phyloP scores from a whole-genome alignment of 306 rosid species.

The Prinsepia uniflora region DNA sequence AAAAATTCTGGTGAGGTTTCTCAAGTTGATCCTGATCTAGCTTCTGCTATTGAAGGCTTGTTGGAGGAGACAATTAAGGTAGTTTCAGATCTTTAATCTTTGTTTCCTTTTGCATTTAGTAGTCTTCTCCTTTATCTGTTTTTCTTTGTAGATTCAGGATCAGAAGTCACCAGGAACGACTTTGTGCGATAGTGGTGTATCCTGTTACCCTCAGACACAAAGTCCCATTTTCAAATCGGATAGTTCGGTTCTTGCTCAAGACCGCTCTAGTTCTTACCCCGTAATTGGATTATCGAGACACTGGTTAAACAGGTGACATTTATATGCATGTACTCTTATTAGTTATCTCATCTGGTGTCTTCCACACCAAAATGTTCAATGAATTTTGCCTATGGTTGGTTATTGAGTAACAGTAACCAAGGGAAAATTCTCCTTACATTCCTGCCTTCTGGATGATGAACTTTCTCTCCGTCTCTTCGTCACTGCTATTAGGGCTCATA shows the following conservation, averaged over 20 bases:
- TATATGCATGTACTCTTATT: background rate
- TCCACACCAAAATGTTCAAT: background rate
- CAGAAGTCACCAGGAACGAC: conserved; percentile 64
- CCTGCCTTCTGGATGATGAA: background rate
- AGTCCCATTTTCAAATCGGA: conserved; percentile 44
- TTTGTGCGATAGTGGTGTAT: conserved; percentile 53
- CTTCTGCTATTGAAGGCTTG: conserved; percentile 93
- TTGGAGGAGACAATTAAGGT: conserved; percentile 96
- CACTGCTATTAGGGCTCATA: background rate
- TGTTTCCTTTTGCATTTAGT: conserved; percentile 16
- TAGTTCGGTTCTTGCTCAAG: conserved; percentile 54
- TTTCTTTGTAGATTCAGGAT: conserved; percentile 56
- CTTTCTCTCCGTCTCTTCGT: background rate
- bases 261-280: conserved; percentile 54
- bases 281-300: conserved; percentile 60
- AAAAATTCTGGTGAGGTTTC: conserved; percentile 37
- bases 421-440: background rate
- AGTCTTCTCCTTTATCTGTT: conserved; percentile 26
- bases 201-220: conserved; percentile 35
- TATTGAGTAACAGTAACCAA: background rate
- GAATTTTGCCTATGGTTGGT: background rate
- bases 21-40: conserved; percentile 79
- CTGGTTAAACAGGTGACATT: conserved; percentile 68
- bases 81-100: conserved; percentile 28
- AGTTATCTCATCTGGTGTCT: background rate